Percentiles rank a stretch among this genome's conserved stretches.
Conservation (phyloP, 2,329 filamentous ascomycete genomes). For the Dactylella cylindrospora region DNA sequence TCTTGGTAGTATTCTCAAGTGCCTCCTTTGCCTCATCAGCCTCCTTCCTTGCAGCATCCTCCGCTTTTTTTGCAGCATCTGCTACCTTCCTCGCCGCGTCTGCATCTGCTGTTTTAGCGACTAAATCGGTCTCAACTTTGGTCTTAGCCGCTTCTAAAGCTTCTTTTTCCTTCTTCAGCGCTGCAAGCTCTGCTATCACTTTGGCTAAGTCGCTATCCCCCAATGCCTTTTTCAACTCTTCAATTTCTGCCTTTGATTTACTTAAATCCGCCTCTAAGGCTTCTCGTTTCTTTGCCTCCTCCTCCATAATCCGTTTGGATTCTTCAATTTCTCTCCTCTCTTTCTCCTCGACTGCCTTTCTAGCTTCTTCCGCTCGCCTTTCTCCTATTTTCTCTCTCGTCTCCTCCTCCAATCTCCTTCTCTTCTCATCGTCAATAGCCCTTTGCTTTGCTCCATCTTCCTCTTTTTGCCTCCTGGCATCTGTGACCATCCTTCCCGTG, state of each 20-base stretch:
- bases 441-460: not conserved
- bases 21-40: not conserved
- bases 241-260: too few relatives aligned
- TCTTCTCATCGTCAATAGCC: not conserved
- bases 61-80: not conserved
- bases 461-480: not conserved
- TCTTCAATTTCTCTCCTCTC: not conserved
- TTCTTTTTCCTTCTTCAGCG: too few relatives aligned
- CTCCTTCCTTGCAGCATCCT: not conserved
- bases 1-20: not conserved
- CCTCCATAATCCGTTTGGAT: not conserved
- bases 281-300: not conserved
- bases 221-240: too few relatives aligned
- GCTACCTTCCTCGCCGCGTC: not conserved
- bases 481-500: constrained; percentile 9
- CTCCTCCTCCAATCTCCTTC: not conserved
- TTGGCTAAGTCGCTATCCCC: too few relatives aligned
- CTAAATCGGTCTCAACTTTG: too few relatives aligned
- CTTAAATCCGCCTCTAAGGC: not conserved
- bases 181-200: too few relatives aligned
- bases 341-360: not conserved
- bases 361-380: not conserved
- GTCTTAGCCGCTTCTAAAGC: too few relatives aligned
- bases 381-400: not conserved
- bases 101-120: not conserved